A percentile compares a stretch with the other conserved stretches of the same genome.
These are phyloP conservation scores for Mortierella sp. DNA, from an alignment of 371 early-diverging fungal genomes.

Conservation along the genomic window DNA sequence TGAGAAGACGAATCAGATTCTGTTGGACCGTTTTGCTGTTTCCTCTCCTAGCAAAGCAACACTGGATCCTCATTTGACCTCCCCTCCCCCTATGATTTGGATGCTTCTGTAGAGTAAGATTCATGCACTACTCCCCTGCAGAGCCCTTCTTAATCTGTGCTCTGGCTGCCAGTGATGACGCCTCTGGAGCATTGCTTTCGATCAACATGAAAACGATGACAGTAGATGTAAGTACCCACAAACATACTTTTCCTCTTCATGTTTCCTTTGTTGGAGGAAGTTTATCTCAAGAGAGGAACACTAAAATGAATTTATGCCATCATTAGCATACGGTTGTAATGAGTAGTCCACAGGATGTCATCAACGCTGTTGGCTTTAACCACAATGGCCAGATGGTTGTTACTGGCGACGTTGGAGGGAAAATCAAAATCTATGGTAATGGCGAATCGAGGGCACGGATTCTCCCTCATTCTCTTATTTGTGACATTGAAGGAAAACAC, in stretches of 20 bases:
- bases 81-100: background rate
- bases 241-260: too few relatives aligned
- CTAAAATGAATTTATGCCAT: conserved; percentile 8
- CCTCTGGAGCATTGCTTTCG: conserved; percentile 60
- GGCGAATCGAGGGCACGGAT: background rate
- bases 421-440: conserved; percentile 68
- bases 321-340: conserved; percentile 14
- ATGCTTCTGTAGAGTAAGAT: conserved; percentile 56
- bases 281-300: background rate
- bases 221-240: conserved; percentile 57
- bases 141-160: conserved; percentile 67
- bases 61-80: background rate
- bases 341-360: conserved; percentile 44
- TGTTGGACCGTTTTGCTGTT: too few relatives aligned
- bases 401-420: conserved; percentile 63
- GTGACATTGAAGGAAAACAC: background rate
- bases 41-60: too few relatives aligned
- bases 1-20: conserved; percentile 9
- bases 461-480: conserved; percentile 2
- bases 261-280: too few relatives aligned
- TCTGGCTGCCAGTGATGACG: conserved; percentile 53
- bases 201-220: conserved; percentile 73
- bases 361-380: conserved; percentile 68
- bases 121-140: conserved; percentile 67
- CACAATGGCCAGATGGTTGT: conserved; percentile 76